These are phyloP conservation scores for Euphorbia tirucalli DNA, from an alignment of 345 rosid species.

Conservation along the genomic window DNA sequence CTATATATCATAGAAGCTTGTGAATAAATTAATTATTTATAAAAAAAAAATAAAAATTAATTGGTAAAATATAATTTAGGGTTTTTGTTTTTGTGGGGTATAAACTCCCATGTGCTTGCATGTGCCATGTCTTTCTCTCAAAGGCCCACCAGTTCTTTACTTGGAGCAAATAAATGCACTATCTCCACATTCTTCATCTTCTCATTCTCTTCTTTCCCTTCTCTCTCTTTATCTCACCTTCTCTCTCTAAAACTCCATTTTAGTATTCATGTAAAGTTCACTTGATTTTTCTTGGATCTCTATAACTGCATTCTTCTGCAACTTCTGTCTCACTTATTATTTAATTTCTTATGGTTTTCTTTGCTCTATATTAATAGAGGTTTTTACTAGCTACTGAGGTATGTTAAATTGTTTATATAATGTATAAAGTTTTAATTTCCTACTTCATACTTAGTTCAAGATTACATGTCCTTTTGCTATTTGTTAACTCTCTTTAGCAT, in stretches of 20 bases:
- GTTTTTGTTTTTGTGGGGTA: slow-evolving; percentile 52
- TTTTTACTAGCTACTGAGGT: slow-evolving; percentile 13
- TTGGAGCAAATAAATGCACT: slow-evolving; percentile 52
- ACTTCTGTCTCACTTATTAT: slow-evolving; percentile 8
- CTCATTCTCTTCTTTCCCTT: slow-evolving; percentile 21
- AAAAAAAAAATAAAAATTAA: background rate
- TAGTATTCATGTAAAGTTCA: slow-evolving; percentile 12
- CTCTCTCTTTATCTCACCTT: slow-evolving; percentile 8
- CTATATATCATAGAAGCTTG: background rate
- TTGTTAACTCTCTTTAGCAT: background rate
- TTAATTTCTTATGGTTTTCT: slow-evolving; percentile 20
- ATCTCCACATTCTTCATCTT: slow-evolving; percentile 39
- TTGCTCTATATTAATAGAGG: slow-evolving; percentile 13
- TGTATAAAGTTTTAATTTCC: too few relatives aligned
- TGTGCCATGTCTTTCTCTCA: slow-evolving; percentile 86
- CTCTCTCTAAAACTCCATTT: slow-evolving; percentile 18
- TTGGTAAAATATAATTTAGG: slow-evolving; percentile 25
- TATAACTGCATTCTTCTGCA: slow-evolving; percentile 30
- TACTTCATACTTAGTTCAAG: background rate
- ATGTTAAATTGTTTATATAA: background rate
- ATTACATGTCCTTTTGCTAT: background rate
- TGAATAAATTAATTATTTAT: background rate
- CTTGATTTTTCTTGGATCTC: slow-evolving; percentile 45
- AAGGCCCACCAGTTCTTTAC: slow-evolving; percentile 58
- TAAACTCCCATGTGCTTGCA: slow-evolving; percentile 86